Conservation (phyloP, 1,139 yeast species). For the Blastobotrys apis region DNA sequence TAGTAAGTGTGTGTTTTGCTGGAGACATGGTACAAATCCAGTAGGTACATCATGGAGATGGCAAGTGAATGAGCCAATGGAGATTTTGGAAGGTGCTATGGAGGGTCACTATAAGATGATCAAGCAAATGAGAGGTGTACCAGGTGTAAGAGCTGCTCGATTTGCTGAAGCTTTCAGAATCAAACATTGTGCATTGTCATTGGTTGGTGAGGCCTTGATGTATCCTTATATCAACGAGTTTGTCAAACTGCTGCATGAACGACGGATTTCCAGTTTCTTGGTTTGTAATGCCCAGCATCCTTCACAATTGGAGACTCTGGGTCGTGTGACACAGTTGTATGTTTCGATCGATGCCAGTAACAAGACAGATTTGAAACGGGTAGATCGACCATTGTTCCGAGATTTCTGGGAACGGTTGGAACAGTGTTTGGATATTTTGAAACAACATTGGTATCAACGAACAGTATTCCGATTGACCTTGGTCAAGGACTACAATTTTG, state of each 20-base stretch:
- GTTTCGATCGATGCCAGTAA: slow-evolving; percentile 93
- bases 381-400: slow-evolving; percentile 82
- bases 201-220: slow-evolving; percentile 93
- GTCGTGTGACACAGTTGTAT: slow-evolving; percentile 82
- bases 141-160: slow-evolving; percentile 86
- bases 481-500: slow-evolving; percentile 89
- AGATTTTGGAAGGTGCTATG: slow-evolving; percentile 76
- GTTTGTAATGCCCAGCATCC: slow-evolving; percentile 98
- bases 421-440: slow-evolving; percentile 72
- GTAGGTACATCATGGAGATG: slow-evolving; percentile 96
- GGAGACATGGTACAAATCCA: slow-evolving; percentile 98
- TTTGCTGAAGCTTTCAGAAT: slow-evolving; percentile 88
- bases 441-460: slow-evolving; percentile 76
- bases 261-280: slow-evolving; percentile 75
- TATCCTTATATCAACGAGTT: slow-evolving; percentile 88
- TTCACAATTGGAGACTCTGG: slow-evolving; percentile 61
- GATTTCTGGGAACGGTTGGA: slow-evolving; percentile 91
- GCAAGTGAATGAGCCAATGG: slow-evolving; percentile 89
- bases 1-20: slow-evolving; percentile 92
- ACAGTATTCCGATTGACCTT: slow-evolving; percentile 88
- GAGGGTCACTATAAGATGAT: slow-evolving; percentile 87
- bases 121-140: slow-evolving; percentile 93
- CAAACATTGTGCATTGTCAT: slow-evolving; percentile 83
- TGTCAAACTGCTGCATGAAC: slow-evolving; percentile 70
- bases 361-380: slow-evolving; percentile 69